Evolutionary conservation across 805 yeast species (phyloP), one percentile per base, ranked within the genome.

Genomic region (Kluyveromyces starmeri): DNA sequence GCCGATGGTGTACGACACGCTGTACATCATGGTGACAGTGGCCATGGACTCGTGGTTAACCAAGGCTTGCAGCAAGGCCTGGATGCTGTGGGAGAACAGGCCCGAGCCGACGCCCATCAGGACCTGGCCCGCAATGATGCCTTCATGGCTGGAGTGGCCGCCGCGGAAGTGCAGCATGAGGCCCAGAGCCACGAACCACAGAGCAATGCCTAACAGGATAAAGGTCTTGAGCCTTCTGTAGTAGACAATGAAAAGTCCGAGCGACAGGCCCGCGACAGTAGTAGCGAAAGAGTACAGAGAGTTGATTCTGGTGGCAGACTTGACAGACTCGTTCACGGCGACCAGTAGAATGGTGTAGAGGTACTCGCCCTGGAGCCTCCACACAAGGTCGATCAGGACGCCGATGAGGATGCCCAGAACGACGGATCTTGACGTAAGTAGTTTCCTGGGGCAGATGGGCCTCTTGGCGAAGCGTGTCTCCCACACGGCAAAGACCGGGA

Each of bases 21-120:
- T 61, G 56, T 71, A 73, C 27, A 76, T 53, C 2, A 83, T 67
- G 28, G 75, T 68, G 21, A 72, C 67, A 31, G 71, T 67, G 7
- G 82, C 83, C 75, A 78, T 70, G 54, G 70, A 67, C 48, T 73
- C 78, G 56, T 78, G 86, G 43, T 62, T 68, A 22, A 73, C 68
- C 37, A 71, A 64, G 0, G 83, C 64, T 49, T 73, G 75, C 41
- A 75, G 67, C 27, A 80, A 68, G 5, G 73, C 74, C 50, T 74
- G 81, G 8, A 75, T 65, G 4, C 80, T 67, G 47, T 75, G 77
- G 11, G 81, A 74, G 63, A 78, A 75, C 54, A 79, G 71, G 12
- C 83, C 83, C 28, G 83, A 83, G 46, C 84, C 86, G 38, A 81
- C 68, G 45, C 88, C 88, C 43, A 77, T 55, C 13, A 80, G 50